A percentile compares a stretch with the other conserved stretches of the same genome.
phyloP scores from a whole-genome alignment of 1,139 yeast genomes.

The Blastobotrys serpentis region DNA sequence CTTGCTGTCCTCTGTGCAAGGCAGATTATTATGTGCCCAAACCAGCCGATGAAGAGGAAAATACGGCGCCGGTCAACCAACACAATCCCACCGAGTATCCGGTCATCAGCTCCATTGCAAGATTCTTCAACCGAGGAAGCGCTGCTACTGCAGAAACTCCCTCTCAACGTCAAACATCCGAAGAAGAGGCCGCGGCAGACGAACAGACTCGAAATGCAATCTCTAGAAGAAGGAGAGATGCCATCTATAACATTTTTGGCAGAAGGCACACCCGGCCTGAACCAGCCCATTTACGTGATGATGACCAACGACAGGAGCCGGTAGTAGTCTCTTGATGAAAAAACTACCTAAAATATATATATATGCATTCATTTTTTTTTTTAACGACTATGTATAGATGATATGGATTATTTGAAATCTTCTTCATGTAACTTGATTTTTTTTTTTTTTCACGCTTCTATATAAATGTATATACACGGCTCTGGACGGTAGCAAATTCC shows the following conservation, averaged over 20 bases:
- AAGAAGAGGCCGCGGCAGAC: constrained; percentile 4
- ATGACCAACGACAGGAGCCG: neutral
- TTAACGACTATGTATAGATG: neutral
- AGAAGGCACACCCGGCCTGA: constrained; percentile 7
- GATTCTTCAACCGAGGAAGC: neutral
- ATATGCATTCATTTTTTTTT: neutral
- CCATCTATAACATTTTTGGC: constrained; percentile 19
- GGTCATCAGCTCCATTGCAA: constrained; percentile 2
- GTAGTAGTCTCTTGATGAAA: neutral
- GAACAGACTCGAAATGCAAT: constrained; percentile 12
- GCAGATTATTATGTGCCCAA: constrained; percentile 38
- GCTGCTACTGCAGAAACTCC: neutral
- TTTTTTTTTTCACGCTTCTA: too few species aligned
- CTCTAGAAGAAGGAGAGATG: constrained; percentile 14
- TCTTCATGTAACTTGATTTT: too few species aligned
- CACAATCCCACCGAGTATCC: neutral
- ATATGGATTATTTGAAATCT: too few species aligned
- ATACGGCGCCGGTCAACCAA: neutral
- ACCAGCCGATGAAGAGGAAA: constrained; percentile 22
- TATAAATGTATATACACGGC: neutral
- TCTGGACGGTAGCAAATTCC: neutral
- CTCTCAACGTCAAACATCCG: neutral
- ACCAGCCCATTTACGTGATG: neutral
- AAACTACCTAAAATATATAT: too few species aligned
- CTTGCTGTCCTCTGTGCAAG: constrained; percentile 85